Conservation (phyloP, 2,329 filamentous ascomycete genomes). For the Colletotrichum chlorophyti region DNA sequence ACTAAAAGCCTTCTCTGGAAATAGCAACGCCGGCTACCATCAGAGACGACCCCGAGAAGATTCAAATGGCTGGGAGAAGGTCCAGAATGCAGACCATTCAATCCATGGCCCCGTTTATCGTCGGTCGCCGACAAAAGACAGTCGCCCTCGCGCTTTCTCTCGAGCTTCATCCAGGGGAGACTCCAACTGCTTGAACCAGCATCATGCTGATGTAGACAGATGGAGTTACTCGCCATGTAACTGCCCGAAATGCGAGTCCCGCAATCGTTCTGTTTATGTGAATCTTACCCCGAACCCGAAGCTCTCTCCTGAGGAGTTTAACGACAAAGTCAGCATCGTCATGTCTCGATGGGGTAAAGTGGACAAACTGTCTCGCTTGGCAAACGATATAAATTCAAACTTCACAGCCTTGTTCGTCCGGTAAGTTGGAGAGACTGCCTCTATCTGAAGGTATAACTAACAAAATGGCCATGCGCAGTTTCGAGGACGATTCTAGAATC, state of each 20-base stretch:
- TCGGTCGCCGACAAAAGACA: conserved; percentile 13
- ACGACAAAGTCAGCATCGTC: not conserved
- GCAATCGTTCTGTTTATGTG: conserved; percentile 32
- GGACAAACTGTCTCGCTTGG: not conserved
- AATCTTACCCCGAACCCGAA: not conserved
- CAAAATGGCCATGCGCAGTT: not conserved
- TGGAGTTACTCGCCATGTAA: conserved; percentile 36
- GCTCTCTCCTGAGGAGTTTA: not conserved
- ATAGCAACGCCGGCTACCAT: not conserved
- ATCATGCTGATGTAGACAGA: not conserved
- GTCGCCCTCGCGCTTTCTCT: not conserved
- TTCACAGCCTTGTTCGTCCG: not conserved
- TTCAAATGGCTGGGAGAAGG: conserved; percentile 11
- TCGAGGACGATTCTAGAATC: not conserved
- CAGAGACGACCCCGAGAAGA: not conserved
- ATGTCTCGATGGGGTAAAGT: conserved; percentile 9
- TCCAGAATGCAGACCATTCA: not conserved
- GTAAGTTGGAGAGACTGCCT: not conserved
- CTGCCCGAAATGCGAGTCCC: conserved; percentile 36
- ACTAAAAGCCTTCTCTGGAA: not conserved
- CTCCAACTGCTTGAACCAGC: not conserved
- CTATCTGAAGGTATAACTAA: not conserved
- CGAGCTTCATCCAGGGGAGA: not conserved
- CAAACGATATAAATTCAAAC: not conserved
- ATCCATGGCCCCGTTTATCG: conserved; percentile 20